phyloP scores from a whole-genome alignment of 1,284 basidiomycete species.

The Mycena citricolor region DNA sequence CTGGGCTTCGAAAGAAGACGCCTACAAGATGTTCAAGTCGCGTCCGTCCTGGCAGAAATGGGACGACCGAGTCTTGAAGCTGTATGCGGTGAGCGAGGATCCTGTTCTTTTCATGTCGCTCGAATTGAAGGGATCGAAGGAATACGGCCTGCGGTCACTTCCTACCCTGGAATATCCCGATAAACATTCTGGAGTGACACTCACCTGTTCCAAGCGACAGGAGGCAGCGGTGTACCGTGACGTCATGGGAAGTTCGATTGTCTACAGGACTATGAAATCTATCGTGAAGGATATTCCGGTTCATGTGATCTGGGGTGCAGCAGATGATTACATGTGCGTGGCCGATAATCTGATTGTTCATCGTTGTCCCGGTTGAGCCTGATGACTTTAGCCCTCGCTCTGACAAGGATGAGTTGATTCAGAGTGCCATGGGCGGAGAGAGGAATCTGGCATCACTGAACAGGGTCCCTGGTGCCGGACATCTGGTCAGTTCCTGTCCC shows the following conservation, averaged over 20 bases:
- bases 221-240: conserved; percentile 53
- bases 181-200: conserved; percentile 46
- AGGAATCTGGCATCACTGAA: conserved; percentile 41
- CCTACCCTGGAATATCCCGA: conserved; percentile 48
- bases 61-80: conserved; percentile 47
- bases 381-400: conserved; percentile 33
- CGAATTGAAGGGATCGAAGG: conserved; percentile 29
- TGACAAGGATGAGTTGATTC: conserved; percentile 41
- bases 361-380: background rate
- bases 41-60: conserved; percentile 43
- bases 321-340: conserved; percentile 45
- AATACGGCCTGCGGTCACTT: conserved; percentile 44
- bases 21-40: conserved; percentile 38
- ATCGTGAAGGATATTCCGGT: conserved; percentile 42
- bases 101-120: background rate
- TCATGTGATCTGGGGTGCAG: conserved; percentile 50
- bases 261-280: conserved; percentile 37
- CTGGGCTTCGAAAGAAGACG: conserved; percentile 50
- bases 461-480: conserved; percentile 37
- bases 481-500: conserved; percentile 33
- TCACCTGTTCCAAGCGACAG: conserved; percentile 46
- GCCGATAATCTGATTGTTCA: conserved; percentile 14
- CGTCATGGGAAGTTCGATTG: conserved; percentile 32
- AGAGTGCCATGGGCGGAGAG: conserved; percentile 35
- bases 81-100: conserved; percentile 40